Conservation (phyloP, 2,329 filamentous ascomycete species). For the Calonectria pteridis region DNA sequence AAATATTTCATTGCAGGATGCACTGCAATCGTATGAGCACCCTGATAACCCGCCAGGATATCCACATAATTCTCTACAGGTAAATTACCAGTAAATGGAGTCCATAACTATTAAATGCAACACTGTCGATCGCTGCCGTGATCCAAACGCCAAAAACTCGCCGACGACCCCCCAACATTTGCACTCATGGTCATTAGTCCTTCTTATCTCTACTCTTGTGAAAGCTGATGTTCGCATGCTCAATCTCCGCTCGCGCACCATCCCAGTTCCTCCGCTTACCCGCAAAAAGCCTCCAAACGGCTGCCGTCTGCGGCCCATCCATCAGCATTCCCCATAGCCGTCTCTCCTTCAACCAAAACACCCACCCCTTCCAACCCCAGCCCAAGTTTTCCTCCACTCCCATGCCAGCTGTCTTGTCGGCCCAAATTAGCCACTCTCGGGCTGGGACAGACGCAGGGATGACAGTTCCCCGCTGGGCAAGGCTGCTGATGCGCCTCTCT, state of each 20-base stretch:
- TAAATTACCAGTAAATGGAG: neutral
- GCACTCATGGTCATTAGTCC: slow-evolving; percentile 8
- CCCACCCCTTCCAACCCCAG: slow-evolving; percentile 55
- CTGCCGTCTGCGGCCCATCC: slow-evolving; percentile 38
- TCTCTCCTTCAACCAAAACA: slow-evolving; percentile 55
- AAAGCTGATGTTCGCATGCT: slow-evolving; percentile 22
- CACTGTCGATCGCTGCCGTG: neutral
- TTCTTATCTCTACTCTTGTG: neutral
- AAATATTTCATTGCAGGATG: neutral
- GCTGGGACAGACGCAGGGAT: slow-evolving; percentile 39
- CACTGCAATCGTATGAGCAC: neutral
- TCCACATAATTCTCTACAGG: neutral
- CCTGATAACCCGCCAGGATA: neutral
- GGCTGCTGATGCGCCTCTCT: slow-evolving; percentile 33
- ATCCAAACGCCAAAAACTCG: neutral
- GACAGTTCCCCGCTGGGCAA: slow-evolving; percentile 38
- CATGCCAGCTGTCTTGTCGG: slow-evolving; percentile 53
- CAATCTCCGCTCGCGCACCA: slow-evolving; percentile 33
- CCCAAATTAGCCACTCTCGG: slow-evolving; percentile 42
- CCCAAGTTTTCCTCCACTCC: slow-evolving; percentile 54
- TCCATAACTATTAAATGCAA: neutral
- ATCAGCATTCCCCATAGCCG: slow-evolving; percentile 52
- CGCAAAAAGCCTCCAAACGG: slow-evolving; percentile 38
- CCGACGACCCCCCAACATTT: neutral
- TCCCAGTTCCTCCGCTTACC: slow-evolving; percentile 37